phyloP scores from a whole-genome alignment of 306 rosid genomes.

The Cucumis hystrix region DNA sequence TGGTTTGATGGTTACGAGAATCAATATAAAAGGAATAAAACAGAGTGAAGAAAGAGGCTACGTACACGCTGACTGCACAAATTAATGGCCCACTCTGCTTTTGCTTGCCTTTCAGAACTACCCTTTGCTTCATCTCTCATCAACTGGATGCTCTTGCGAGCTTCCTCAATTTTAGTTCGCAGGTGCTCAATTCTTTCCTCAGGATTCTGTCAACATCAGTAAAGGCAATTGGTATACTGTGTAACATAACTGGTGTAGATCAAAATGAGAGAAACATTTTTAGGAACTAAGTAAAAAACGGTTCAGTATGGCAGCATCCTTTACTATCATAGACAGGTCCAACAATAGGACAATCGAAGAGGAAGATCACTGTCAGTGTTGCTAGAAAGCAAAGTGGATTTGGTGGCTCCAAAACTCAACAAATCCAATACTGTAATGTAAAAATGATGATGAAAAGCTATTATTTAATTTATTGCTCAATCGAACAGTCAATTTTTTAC shows the following conservation, averaged over 20 bases:
- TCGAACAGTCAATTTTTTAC: slow-evolving; percentile 18
- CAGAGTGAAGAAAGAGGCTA: background rate
- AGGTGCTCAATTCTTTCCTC: slow-evolving; percentile 30
- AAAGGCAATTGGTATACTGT: background rate
- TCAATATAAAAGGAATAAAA: background rate
- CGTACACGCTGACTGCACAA: slow-evolving; percentile 47
- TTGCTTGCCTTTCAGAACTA: slow-evolving; percentile 25
- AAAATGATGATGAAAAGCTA: background rate
- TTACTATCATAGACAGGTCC: background rate
- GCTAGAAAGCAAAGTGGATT: background rate
- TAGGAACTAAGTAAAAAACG: background rate
- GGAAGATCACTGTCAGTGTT: background rate
- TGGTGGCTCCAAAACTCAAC: background rate
- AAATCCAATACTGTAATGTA: background rate
- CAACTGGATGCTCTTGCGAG: slow-evolving; percentile 22
- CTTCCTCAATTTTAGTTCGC: slow-evolving; percentile 28
- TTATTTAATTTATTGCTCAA: background rate
- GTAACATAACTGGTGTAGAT: background rate
- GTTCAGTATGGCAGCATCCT: background rate
- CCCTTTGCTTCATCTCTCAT: slow-evolving; percentile 44
- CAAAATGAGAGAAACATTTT: background rate
- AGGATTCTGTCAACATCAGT: slow-evolving; percentile 19
- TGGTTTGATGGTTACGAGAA: background rate
- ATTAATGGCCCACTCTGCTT: slow-evolving; percentile 64
- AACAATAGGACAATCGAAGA: background rate